Percentiles rank a stretch among this genome's conserved stretches.
phyloP scores from a whole-genome alignment of 1,284 basidiomycete genomes.

The Bondarzewia mesenterica region DNA sequence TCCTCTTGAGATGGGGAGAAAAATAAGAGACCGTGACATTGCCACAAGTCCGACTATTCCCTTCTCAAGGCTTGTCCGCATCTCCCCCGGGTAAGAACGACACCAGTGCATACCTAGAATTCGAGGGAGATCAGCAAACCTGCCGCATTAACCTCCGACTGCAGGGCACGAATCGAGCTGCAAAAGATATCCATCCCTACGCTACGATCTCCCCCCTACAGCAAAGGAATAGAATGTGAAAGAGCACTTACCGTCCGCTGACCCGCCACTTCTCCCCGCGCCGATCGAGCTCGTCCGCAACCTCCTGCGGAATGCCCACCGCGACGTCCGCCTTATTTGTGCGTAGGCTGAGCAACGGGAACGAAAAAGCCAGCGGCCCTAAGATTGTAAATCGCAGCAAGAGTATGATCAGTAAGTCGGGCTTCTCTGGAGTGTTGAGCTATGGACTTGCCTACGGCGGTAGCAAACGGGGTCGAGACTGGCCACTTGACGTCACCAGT shows the following conservation, averaged over 20 bases:
- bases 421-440: background rate
- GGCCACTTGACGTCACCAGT: conserved; percentile 90
- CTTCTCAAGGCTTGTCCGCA: background rate
- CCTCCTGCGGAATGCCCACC: conserved; percentile 64
- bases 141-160: too few relatives aligned
- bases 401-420: conserved; percentile 5
- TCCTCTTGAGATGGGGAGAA: too few relatives aligned
- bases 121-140: too few relatives aligned
- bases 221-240: background rate
- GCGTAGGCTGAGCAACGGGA: conserved; percentile 79
- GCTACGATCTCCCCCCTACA: background rate
- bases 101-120: background rate
- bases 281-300: conserved; percentile 59
- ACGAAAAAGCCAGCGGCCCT: conserved; percentile 75
- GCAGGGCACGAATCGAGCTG: background rate
- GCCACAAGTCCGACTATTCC: too few relatives aligned
- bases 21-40: too few relatives aligned
- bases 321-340: conserved; percentile 97
- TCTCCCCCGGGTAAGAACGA: background rate
- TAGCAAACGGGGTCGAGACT: conserved; percentile 69
- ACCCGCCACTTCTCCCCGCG: conserved; percentile 74
- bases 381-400: conserved; percentile 1
- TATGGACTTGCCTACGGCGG: conserved; percentile 60
- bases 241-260: conserved; percentile 63
- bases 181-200: background rate